Conservation (phyloP, 2,329 filamentous ascomycete genomes). For the Xylariaceae sp. region DNA sequence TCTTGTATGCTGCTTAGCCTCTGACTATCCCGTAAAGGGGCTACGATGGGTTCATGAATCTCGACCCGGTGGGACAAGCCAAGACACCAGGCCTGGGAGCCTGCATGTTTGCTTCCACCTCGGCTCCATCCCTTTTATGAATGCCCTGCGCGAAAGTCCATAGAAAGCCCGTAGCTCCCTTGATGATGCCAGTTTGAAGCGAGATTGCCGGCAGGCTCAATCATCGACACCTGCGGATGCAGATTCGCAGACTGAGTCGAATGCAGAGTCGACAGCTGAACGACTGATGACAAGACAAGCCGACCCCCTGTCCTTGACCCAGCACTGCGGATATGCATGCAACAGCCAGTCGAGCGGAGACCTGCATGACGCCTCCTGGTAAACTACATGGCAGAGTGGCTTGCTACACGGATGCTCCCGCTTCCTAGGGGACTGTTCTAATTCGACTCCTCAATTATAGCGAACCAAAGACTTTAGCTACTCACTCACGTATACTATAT, state of each 20-base stretch:
- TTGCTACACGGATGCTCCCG: conserved; percentile 3
- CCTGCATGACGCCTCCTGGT: background rate
- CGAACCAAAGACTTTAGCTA: background rate
- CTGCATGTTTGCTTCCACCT: conserved; percentile 23
- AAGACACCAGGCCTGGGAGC: conserved; percentile 18
- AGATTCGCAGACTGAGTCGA: background rate
- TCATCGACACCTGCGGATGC: conserved; percentile 1
- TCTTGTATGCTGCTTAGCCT: conserved; percentile 20
- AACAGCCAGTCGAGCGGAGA: background rate
- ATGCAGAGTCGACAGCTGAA: conserved; percentile 4
- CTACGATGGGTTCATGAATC: conserved; percentile 16
- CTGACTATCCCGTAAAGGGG: conserved; percentile 15
- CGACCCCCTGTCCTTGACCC: background rate
- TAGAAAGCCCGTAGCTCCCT: conserved; percentile 2
- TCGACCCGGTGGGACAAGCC: conserved; percentile 19
- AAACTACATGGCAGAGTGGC: conserved; percentile 13
- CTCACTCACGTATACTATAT: background rate
- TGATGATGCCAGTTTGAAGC: background rate
- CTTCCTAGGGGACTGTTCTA: background rate
- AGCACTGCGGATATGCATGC: conserved; percentile 4
- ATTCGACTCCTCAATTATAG: background rate
- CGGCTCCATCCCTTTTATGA: conserved; percentile 14
- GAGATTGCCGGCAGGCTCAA: background rate
- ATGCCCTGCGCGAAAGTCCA: conserved; percentile 3
- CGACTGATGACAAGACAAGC: background rate